Evolutionary conservation across 2,329 filamentous ascomycete genomes (phyloP), one percentile per base, ranked within the genome.

Genomic region (Thelonectria blattea): DNA sequence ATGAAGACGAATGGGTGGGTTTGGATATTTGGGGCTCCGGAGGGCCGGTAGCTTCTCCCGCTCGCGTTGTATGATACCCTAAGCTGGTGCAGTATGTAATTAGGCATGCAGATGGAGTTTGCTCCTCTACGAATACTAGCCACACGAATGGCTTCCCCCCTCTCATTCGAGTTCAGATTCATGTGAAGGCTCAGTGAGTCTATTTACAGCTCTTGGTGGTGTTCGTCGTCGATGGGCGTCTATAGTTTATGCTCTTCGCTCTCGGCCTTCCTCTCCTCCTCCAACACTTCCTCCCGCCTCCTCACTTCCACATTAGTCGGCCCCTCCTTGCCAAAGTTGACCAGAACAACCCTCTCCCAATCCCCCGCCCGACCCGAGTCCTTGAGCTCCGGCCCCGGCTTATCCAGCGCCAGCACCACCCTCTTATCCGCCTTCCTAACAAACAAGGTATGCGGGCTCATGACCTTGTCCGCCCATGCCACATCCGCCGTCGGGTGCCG

Each of bases 391-490:
- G 75, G 78, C 0, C 85, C 85, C 0, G 86, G 84, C 65, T 80
- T 81, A 53, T 87, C 84, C n/a, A 90, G 70, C 0, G 76, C 83
- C 41, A 90, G 68, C 2, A 89, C 82, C 11, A 79, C 68, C 52
- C 83, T 76, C 11, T 78, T 77, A 57, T 84, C 83, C 3, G 71
- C 68, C 48, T 75, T 74, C 47, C 79, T 73, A 58, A 82, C 67
- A 17, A 83, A 78, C 8, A 87, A 53, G 12, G 74, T 74, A 3
- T 77, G 74, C 3, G 88, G 86, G 63, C 83, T 83, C 57, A 90
- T 89, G n/a, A 84, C 82, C 72, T 88, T 87, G 5, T 88, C 81
- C 0, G 75, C 78, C 85, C 85, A 89, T 0, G 82, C 71, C n/a
- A 85, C 84, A 30, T 59, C 43, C 5, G 79, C 73, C 15, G 81